Conservation (phyloP, 192 early-diverging fungal species). For the Chytriomyces sp. region DNA sequence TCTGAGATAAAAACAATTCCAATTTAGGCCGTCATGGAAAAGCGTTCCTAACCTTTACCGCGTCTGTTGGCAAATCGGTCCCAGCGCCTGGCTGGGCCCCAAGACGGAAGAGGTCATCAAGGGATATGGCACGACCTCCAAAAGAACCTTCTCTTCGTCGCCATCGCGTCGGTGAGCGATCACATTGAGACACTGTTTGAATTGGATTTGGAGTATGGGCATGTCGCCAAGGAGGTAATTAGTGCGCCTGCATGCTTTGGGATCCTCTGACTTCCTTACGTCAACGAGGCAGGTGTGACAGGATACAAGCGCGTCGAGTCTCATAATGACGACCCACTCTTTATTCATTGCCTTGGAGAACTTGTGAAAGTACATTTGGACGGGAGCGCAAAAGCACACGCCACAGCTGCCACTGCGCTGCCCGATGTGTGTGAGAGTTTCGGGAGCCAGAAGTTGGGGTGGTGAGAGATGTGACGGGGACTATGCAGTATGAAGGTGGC, state of each 20-base stretch:
- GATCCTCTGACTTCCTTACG: background rate
- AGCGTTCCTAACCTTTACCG: constrained; percentile 78
- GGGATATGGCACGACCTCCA: constrained; percentile 74
- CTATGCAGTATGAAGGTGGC: no score
- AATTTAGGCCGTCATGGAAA: constrained; percentile 78
- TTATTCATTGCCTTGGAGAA: constrained; percentile 87
- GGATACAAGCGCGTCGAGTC: constrained; percentile 88
- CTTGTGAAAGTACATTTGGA: constrained; percentile 83
- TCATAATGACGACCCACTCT: constrained; percentile 87
- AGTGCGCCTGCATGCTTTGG: constrained; percentile 11
- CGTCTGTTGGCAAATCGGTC: constrained; percentile 96
- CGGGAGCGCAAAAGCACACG: constrained; percentile 33
- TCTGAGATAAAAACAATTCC: no score
- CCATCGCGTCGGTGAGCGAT: constrained; percentile 94
- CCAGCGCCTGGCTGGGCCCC: constrained; percentile 88
- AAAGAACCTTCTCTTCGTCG: constrained; percentile 83
- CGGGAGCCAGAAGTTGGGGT: no score
- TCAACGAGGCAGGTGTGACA: constrained; percentile 73
- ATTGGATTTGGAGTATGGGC: constrained; percentile 90
- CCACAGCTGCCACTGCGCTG: constrained; percentile 66
- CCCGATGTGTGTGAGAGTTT: constrained; percentile 73
- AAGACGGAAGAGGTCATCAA: constrained; percentile 81
- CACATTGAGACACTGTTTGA: constrained; percentile 98
- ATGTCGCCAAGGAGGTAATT: constrained; percentile 75
- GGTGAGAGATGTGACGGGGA: no score